phyloP scores from a whole-genome alignment of 176 grass and related monocot genomes.

The Eragrostis nindensis region DNA sequence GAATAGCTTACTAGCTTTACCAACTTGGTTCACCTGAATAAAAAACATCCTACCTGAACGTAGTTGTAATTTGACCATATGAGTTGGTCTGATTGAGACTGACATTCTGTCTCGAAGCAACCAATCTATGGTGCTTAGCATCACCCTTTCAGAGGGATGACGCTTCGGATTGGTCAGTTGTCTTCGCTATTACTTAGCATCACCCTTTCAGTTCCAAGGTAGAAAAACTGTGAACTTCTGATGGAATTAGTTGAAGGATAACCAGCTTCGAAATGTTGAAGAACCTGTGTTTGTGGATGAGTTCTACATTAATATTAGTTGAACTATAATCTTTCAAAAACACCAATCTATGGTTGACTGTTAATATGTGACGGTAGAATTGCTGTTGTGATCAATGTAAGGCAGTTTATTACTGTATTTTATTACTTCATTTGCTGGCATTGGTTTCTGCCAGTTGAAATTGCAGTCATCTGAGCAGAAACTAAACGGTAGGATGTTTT shows the following conservation, averaged over 20 bases:
- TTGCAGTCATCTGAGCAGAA: not conserved
- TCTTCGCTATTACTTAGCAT: not conserved
- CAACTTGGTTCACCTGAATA: not conserved
- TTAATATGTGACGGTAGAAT: not conserved
- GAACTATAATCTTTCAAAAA: not conserved
- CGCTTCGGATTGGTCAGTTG: not conserved
- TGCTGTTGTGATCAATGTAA: not conserved
- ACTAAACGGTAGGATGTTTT: not conserved
- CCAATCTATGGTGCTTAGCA: not conserved
- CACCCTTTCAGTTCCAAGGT: not conserved
- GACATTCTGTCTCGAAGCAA: not conserved
- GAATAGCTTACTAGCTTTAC: not conserved
- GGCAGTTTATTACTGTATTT: not conserved
- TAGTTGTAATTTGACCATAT: not conserved
- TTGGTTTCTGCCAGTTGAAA: not conserved
- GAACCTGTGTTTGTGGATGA: not conserved
- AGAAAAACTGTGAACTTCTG: not conserved
- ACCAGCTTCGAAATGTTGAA: not conserved
- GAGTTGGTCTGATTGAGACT: not conserved
- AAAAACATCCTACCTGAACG: not conserved
- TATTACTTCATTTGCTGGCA: not conserved
- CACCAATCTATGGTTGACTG: not conserved
- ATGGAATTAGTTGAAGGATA: not conserved
- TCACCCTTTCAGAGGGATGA: no score
- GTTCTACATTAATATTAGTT: not conserved